phyloP scores from a whole-genome alignment of 2,329 filamentous ascomycete genomes.

The Aspergillus uvarum region DNA sequence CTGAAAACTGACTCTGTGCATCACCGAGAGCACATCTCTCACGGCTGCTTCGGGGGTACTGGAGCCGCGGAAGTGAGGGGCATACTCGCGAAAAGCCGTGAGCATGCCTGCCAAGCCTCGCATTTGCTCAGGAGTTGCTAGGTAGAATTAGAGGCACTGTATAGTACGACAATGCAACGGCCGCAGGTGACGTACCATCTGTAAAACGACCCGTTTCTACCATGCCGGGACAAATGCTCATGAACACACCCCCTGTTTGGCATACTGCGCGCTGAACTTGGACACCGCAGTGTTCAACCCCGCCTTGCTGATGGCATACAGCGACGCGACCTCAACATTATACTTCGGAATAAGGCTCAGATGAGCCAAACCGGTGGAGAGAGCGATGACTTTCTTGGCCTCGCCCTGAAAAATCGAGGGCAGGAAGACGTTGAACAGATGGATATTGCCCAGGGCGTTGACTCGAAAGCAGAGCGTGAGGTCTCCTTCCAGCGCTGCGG shows the following conservation, averaged over 20 bases:
- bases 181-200: conserved; percentile 12
- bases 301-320: conserved; percentile 54
- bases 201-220: conserved; percentile 45
- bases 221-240: conserved; percentile 54
- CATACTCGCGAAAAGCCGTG: conserved; percentile 23
- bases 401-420: conserved; percentile 53
- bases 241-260: conserved; percentile 53
- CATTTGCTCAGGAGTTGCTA: no score
- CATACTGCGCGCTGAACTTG: conserved; percentile 54
- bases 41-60: conserved; percentile 40
- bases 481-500: no score
- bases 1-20: conserved; percentile 46
- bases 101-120: no score
- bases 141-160: no score
- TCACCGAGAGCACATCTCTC: conserved; percentile 27
- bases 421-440: conserved; percentile 54
- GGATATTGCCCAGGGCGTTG: conserved; percentile 49
- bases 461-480: no score
- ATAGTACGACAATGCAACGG: no score
- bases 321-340: conserved; percentile 34
- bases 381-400: conserved; percentile 55
- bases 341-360: conserved; percentile 41
- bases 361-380: conserved; percentile 53
- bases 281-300: conserved; percentile 55
- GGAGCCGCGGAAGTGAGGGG: conserved; percentile 42